These are phyloP conservation scores for Erodium moschatum DNA, from an alignment of 441 rosid genomes.

Conservation along the genomic window DNA sequence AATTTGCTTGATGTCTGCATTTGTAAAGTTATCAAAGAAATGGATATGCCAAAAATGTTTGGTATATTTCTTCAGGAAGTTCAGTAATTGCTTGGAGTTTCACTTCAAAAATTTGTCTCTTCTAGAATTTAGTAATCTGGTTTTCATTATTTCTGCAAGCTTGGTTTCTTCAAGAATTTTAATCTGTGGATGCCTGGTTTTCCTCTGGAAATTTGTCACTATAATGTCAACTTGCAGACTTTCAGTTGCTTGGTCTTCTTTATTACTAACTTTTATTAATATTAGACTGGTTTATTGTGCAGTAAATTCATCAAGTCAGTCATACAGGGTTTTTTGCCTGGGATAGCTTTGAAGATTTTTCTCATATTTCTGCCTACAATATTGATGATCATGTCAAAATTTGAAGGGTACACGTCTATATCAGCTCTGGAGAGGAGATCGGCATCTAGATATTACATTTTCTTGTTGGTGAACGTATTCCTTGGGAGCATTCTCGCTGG, in stretches of 20 bases:
- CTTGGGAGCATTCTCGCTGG: slow-evolving; percentile 64
- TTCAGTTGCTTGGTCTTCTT: neutral
- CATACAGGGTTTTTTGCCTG: slow-evolving; percentile 78
- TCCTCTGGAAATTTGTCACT: neutral
- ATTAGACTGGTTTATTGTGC: slow-evolving; percentile 20
- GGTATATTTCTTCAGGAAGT: neutral
- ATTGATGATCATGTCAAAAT: slow-evolving; percentile 88
- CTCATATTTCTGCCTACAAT: slow-evolving; percentile 83
- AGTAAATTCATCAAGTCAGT: slow-evolving; percentile 58
- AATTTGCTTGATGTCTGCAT: neutral
- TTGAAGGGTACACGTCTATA: slow-evolving; percentile 70
- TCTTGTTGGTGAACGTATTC: slow-evolving; percentile 75
- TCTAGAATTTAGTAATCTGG: too few species aligned
- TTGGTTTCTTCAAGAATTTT: neutral
- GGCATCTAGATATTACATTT: slow-evolving; percentile 74
- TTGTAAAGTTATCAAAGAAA: neutral
- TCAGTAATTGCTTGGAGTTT: neutral
- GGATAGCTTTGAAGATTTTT: slow-evolving; percentile 83
- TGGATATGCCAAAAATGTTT: neutral
- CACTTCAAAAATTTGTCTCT: neutral
- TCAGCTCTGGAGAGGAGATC: slow-evolving; percentile 81
- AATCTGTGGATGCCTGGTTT: neutral
- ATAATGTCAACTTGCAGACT: neutral
- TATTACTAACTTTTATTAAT: slow-evolving; percentile 8
- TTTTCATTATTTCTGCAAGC: too few species aligned